Evolutionary conservation across 2,329 filamentous ascomycete genomes (phyloP).

Genomic region (Neofusicoccum cordaticola): DNA sequence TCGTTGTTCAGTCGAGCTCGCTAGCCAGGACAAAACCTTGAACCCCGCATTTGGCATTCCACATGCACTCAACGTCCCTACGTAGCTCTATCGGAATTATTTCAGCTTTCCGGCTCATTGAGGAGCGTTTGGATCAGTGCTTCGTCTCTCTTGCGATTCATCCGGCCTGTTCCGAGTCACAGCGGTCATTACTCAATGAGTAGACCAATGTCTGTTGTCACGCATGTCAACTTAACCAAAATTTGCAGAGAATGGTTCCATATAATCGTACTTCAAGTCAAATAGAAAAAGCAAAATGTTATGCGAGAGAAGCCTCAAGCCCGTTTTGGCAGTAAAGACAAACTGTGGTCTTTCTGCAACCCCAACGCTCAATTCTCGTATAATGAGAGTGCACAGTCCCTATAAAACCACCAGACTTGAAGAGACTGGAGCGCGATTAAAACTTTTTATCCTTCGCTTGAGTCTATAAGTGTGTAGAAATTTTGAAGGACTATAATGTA

Average conservation of each 20-base stretch:
- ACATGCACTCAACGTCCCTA: not conserved
- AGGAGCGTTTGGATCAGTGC: not conserved
- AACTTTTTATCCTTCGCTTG: too few species aligned
- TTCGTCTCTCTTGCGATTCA: not conserved
- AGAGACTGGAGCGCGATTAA: too few species aligned
- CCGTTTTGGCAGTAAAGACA: too few species aligned
- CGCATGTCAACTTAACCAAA: not conserved
- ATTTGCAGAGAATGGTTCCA: not conserved
- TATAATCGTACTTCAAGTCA: not conserved
- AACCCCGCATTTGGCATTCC: not conserved
- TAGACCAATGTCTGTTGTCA: not conserved
- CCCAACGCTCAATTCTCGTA: too few species aligned
- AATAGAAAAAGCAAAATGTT: too few species aligned
- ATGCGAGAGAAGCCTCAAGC: too few species aligned
- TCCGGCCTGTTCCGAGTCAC: not conserved
- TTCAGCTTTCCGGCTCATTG: not conserved
- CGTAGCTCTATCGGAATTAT: not conserved
- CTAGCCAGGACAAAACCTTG: not conserved
- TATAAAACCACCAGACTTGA: too few species aligned
- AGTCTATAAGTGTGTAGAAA: too few species aligned
- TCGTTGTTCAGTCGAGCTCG: not conserved
- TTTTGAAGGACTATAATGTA: too few species aligned
- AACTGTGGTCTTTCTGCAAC: too few species aligned
- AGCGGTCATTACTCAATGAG: not conserved
- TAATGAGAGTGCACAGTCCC: too few species aligned